Base-by-base conservation (phyloP, 73 alveolate genomes). In the Effrenium voratum region DNA sequence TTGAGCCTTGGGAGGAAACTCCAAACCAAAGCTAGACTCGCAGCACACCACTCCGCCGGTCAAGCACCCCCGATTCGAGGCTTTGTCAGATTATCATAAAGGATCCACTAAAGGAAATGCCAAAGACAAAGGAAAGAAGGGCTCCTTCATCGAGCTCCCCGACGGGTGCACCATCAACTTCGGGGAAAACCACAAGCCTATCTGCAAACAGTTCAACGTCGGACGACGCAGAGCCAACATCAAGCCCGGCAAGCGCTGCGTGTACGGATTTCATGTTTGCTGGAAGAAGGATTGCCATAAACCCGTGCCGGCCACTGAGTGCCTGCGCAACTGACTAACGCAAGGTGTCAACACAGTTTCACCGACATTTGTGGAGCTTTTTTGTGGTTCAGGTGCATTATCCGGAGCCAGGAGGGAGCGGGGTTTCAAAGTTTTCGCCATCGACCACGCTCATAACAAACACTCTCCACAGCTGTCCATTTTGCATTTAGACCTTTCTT, bases 211-310 rank as follows among this genome's bases (percentile, higher is more conserved):
- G 81, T 70, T 75, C 40, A 75, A 75, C 36, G 38, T 75, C 13
- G 86, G 86, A 4, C 34, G 57, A 36, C 40, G 86, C 59, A 28
- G 86, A 12, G 86, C 86, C n/a, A 40, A 75, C 49, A 59, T 75
- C 40, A 75, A 75, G 44, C 86, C 86, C 2, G 81, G 81, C 2
- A 10, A 22, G 3, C 44, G 81, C 24, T 70, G 81, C 46, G 38
- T 26, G 26, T 24, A 70, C 81, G 81, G 81, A 3, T 70, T 32
- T 46, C 81, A 70, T n/a, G 81, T 70, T 43, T 70, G 81, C 46
- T 70, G 81, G 81, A 30, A 36, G 47, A 26, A 24, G 47, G 47
- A 19, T 5, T 70, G 81, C 24, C 44, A 70, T n/a, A 30, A 36
- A 30, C 81, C 44, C 26, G 38, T 32, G 44, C 46, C 81, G 38